Evolutionary conservation across 129 eudicot genomes (phyloP).

Genomic region (Helichrysum umbraculigerum): DNA sequence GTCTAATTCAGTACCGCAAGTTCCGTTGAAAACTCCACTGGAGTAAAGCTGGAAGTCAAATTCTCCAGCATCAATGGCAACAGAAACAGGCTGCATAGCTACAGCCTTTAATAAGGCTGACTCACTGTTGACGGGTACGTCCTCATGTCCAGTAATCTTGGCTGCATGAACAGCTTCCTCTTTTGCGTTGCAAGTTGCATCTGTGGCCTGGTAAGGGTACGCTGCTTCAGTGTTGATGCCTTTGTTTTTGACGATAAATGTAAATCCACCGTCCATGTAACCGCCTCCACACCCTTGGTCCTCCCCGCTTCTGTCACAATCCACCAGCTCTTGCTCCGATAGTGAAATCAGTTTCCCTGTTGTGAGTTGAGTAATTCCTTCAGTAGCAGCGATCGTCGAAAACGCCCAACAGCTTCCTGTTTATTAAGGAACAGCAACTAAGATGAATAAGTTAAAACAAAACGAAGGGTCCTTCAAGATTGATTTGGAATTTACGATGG

Average conservation of each 20-base stretch:
- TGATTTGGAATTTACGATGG: not conserved
- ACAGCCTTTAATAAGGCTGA: slow-evolving; percentile 35
- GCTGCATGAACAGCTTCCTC: slow-evolving; percentile 27
- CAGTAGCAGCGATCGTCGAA: slow-evolving; percentile 63
- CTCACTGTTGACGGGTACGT: slow-evolving; percentile 37
- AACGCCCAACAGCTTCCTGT: slow-evolving; percentile 93
- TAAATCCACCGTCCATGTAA: slow-evolving; percentile 69
- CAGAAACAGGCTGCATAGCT: slow-evolving; percentile 44
- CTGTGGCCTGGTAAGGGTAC: slow-evolving; percentile 34
- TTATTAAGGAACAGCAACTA: not conserved
- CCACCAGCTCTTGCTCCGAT: slow-evolving; percentile 79
- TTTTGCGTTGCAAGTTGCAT: slow-evolving; percentile 34
- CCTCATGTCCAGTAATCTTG: slow-evolving; percentile 35
- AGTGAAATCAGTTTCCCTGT: slow-evolving; percentile 61
- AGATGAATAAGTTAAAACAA: not conserved
- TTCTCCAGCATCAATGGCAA: slow-evolving; percentile 40
- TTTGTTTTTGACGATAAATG: slow-evolving; percentile 49
- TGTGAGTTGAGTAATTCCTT: slow-evolving; percentile 65
- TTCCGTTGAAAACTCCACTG: slow-evolving; percentile 38
- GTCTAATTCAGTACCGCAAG: slow-evolving; percentile 34
- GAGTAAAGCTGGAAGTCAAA: slow-evolving; percentile 32
- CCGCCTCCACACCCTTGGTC: slow-evolving; percentile 83
- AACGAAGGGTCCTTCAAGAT: no score
- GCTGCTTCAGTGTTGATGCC: slow-evolving; percentile 37
- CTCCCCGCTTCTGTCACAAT: slow-evolving; percentile 52